These are phyloP conservation scores for Venturia effusa DNA, from an alignment of 2,329 filamentous ascomycete genomes.

Conservation along the genomic window DNA sequence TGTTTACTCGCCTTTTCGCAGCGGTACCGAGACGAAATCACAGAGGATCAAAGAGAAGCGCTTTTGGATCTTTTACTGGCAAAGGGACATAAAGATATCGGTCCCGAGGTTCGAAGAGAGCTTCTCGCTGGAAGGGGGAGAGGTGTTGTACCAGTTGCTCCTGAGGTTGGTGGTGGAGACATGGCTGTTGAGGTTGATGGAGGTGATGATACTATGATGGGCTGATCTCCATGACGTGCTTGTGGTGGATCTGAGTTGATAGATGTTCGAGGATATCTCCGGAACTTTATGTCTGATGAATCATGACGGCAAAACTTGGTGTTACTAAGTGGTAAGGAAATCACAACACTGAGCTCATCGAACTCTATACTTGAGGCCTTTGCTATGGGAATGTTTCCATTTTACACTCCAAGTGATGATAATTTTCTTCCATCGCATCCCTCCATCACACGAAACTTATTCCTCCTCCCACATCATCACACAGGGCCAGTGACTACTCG, in stretches of 20 bases:
- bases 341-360: neutral
- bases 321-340: neutral
- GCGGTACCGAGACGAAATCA: conserved; percentile 90
- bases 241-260: neutral
- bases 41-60: conserved; percentile 86
- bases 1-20: conserved; percentile 85
- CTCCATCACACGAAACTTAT: no score
- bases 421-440: no score
- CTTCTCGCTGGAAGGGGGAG: conserved; percentile 78
- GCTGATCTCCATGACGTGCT: neutral
- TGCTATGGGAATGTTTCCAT: no score
- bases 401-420: no score
- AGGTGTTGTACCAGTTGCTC: conserved; percentile 34
- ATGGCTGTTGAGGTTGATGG: conserved; percentile 49
- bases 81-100: conserved; percentile 78
- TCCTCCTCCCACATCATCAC: no score
- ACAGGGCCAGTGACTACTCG: no score
- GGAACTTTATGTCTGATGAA: neutral
- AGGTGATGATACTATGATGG: conserved; percentile 76
- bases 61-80: conserved; percentile 76
- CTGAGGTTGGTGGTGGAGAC: conserved; percentile 34
- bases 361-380: neutral
- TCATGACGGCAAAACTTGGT: neutral
- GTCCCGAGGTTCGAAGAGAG: conserved; percentile 82
- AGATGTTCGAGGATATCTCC: neutral